A percentile compares a stretch with the other conserved stretches of the same genome.
Conservation (phyloP, 2,329 filamentous ascomycete genomes). For the Tolypocladium ophioglossoides region DNA sequence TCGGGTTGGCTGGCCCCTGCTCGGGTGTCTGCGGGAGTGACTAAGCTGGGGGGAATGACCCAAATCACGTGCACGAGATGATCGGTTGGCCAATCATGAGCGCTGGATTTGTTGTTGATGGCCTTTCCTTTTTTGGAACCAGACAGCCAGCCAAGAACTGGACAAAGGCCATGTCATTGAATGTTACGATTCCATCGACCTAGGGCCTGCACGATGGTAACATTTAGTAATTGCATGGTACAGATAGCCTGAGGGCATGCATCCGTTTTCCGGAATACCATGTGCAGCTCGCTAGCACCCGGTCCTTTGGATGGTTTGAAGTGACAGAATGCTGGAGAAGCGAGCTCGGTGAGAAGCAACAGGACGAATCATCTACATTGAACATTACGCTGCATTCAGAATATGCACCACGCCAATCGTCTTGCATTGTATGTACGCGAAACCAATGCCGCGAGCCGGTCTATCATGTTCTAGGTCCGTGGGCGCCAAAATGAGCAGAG, state of each 20-base stretch:
- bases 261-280: too few species aligned
- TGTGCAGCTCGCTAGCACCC: too few species aligned
- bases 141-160: not conserved
- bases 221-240: not conserved
- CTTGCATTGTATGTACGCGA: not conserved
- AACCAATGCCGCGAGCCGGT: not conserved
- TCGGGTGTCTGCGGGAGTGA: conserved; percentile 4
- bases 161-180: too few species aligned
- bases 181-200: not conserved
- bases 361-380: not conserved
- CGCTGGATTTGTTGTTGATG: not conserved
- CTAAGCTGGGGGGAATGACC: not conserved
- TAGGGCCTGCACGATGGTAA: not conserved
- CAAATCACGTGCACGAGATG: not conserved
- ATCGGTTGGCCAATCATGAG: not conserved
- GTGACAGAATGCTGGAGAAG: too few species aligned
- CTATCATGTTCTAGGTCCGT: not conserved
- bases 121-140: not conserved
- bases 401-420: not conserved
- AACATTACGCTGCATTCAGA: not conserved
- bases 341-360: too few species aligned
- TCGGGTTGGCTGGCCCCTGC: not conserved
- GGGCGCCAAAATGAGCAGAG: not conserved
- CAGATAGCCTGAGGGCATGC: too few species aligned
- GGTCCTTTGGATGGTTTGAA: too few species aligned